Evolutionary conservation across 2,329 filamentous ascomycete species (phyloP).

Genomic region (Cercospora sp.): DNA sequence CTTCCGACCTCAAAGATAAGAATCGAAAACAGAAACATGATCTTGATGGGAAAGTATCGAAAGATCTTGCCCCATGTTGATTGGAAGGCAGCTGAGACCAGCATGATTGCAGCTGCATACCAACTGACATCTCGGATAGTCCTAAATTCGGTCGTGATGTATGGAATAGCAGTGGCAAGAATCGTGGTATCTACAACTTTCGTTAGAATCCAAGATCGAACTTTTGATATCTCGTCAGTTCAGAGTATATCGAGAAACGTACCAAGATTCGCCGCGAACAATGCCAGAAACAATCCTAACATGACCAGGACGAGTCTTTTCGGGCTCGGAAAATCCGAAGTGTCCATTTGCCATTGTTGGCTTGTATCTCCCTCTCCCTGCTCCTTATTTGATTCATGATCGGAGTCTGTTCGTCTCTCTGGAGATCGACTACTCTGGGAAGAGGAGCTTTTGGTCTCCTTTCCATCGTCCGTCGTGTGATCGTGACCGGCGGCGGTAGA

Average conservation of each 20-base stretch:
- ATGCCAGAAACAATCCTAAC: neutral
- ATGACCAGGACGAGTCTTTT: neutral
- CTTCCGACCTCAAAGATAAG: constrained; percentile 46
- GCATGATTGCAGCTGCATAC: constrained; percentile 41
- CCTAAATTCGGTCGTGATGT: constrained; percentile 45
- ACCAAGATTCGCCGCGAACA: neutral
- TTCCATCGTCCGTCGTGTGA: neutral
- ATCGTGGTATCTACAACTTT: constrained; percentile 28
- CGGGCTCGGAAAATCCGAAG: neutral
- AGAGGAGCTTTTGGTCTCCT: neutral
- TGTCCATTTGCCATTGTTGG: neutral
- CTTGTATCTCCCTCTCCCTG: neutral
- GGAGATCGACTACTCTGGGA: neutral
- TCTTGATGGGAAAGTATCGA: constrained; percentile 34
- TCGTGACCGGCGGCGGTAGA: neutral
- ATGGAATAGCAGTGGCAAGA: constrained; percentile 49
- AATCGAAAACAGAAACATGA: constrained; percentile 40
- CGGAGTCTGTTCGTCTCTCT: neutral
- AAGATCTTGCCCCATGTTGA: constrained; percentile 35
- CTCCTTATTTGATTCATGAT: neutral
- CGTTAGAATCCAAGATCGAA: neutral
- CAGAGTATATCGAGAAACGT: neutral
- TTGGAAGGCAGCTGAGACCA: constrained; percentile 39
- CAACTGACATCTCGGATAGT: constrained; percentile 44
- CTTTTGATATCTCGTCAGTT: neutral